A percentile compares a stretch with the other conserved stretches of the same genome.
These are phyloP conservation scores for Hibiscus tridactylites DNA, from an alignment of 345 rosid genomes.

Conservation along the genomic window DNA sequence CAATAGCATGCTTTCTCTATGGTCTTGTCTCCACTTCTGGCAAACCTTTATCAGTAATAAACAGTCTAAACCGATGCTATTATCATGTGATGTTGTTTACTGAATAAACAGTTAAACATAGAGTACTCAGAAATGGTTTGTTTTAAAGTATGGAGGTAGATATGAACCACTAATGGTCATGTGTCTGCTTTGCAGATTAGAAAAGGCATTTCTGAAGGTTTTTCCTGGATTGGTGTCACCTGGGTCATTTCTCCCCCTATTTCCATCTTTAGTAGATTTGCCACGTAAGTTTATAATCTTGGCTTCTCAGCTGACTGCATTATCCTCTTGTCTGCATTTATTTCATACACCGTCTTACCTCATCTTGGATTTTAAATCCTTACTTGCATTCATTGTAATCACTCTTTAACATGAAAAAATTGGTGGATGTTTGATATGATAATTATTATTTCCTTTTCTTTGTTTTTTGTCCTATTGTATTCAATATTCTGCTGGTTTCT, in stretches of 20 bases:
- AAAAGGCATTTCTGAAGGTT: slow-evolving; percentile 59
- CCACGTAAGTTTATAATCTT: slow-evolving; percentile 51
- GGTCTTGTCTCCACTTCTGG: background rate
- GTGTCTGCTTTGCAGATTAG: slow-evolving; percentile 48
- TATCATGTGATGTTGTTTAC: background rate
- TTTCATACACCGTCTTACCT: background rate
- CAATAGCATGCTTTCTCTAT: background rate
- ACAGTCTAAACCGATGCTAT: background rate
- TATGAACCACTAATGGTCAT: slow-evolving; percentile 6
- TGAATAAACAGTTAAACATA: background rate
- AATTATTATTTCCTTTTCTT: background rate
- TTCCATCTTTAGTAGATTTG: slow-evolving; percentile 79
- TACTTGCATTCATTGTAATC: background rate
- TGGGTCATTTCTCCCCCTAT: slow-evolving; percentile 88
- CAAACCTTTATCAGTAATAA: background rate
- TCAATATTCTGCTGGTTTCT: background rate
- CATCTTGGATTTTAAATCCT: background rate
- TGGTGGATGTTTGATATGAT: background rate
- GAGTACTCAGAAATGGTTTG: background rate
- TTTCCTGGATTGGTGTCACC: slow-evolving; percentile 75
- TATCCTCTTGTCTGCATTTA: background rate
- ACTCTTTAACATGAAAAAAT: background rate
- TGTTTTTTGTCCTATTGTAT: background rate
- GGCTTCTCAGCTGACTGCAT: background rate
- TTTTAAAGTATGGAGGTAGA: background rate